phyloP scores from a whole-genome alignment of 1,139 yeast species.

The Hemisphaericaspora lyxosophila region DNA sequence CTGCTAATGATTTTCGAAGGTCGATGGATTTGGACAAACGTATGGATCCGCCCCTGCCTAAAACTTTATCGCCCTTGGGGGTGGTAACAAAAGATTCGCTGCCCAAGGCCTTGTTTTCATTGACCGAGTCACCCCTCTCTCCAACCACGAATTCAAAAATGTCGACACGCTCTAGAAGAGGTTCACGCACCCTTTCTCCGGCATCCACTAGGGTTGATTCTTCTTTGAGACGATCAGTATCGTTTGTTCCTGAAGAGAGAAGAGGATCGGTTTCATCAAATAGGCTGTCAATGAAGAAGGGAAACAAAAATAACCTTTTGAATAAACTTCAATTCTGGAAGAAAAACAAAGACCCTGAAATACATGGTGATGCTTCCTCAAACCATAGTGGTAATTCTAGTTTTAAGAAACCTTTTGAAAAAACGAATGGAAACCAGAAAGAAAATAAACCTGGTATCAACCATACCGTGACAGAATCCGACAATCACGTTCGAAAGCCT shows the following conservation, averaged over 20 bases:
- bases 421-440: neutral
- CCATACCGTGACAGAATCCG: neutral
- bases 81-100: slow-evolving; percentile 1
- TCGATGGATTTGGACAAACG: slow-evolving; percentile 7
- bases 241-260: slow-evolving; percentile 36
- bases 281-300: slow-evolving; percentile 14
- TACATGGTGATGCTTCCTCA: slow-evolving; percentile 10
- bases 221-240: slow-evolving; percentile 26
- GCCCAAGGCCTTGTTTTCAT: slow-evolving; percentile 3
- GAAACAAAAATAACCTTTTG: slow-evolving; percentile 24
- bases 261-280: slow-evolving; percentile 16
- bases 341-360: slow-evolving; percentile 17
- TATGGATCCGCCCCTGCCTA: slow-evolving; percentile 8
- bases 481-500: slow-evolving; percentile 1
- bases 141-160: neutral
- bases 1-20: slow-evolving; percentile 7
- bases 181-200: slow-evolving; percentile 10
- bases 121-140: slow-evolving; percentile 2
- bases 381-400: slow-evolving; percentile 6
- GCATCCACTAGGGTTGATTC: slow-evolving; percentile 7
- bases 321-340: slow-evolving; percentile 48
- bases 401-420: neutral
- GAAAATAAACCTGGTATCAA: neutral
- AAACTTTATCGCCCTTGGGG: slow-evolving; percentile 6
- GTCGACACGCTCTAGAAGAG: slow-evolving; percentile 9